Evolutionary conservation across 306 rosid genomes (phyloP).

Genomic region (Astragalus glycyphyllos): DNA sequence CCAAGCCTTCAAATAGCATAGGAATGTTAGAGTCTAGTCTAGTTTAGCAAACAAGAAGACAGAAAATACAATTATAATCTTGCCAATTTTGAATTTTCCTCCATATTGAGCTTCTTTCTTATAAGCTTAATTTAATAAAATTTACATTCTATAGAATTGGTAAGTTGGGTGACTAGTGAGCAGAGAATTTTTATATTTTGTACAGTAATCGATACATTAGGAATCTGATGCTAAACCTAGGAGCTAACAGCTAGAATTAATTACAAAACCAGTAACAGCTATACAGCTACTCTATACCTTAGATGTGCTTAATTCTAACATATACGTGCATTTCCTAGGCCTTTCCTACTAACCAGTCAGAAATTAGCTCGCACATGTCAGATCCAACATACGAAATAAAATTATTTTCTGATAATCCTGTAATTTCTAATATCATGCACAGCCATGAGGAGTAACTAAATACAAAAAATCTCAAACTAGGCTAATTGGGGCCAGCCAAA

Average conservation of each 20-base stretch:
- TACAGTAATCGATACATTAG: neutral
- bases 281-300: too few species aligned
- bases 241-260: too few species aligned
- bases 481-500: neutral
- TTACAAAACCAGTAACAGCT: too few species aligned
- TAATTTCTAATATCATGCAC: constrained; percentile 7
- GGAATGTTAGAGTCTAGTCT: neutral
- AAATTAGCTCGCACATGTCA: neutral
- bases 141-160: neutral
- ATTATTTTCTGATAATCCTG: constrained; percentile 22
- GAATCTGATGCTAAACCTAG: too few species aligned
- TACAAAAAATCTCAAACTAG: neutral
- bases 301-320: too few species aligned
- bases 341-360: constrained; percentile 9
- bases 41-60: constrained; percentile 30
- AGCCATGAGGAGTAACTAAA: neutral
- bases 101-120: neutral
- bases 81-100: constrained; percentile 18
- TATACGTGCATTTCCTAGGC: neutral
- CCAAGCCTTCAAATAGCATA: constrained; percentile 73
- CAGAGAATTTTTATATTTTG: neutral
- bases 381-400: constrained; percentile 23
- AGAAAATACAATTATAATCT: constrained; percentile 22
- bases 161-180: neutral
- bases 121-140: neutral